A percentile compares a stretch with the other conserved stretches of the same genome.
phyloP scores from a whole-genome alignment of 306 rosid genomes.

The Vicia villosa region DNA sequence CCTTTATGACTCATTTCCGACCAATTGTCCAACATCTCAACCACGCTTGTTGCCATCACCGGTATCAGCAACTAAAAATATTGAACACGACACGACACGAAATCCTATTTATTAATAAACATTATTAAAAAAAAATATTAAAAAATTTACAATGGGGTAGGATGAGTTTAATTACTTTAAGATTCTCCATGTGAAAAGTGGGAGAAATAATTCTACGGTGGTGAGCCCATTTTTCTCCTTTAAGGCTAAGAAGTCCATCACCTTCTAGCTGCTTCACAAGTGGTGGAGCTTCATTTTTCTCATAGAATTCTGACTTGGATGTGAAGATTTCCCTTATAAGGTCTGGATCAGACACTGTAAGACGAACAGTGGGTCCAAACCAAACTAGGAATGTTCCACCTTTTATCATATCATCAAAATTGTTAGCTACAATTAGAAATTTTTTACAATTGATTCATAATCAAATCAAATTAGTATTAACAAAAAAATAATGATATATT shows the following conservation, averaged over 20 bases:
- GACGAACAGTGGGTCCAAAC: slow-evolving; percentile 90
- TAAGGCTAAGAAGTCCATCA: slow-evolving; percentile 93
- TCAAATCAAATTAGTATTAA: background rate
- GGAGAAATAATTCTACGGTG: slow-evolving; percentile 86
- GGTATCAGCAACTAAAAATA: slow-evolving; percentile 69
- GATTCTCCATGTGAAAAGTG: slow-evolving; percentile 91
- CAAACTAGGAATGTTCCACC: slow-evolving; percentile 91
- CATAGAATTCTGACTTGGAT: slow-evolving; percentile 80
- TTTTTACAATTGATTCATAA: background rate
- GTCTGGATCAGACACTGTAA: slow-evolving; percentile 87
- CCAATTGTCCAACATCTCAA: slow-evolving; percentile 83
- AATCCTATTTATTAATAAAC: background rate
- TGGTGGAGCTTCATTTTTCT: slow-evolving; percentile 94
- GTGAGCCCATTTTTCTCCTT: slow-evolving; percentile 94
- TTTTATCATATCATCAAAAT: slow-evolving; percentile 21
- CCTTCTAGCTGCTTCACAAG: slow-evolving; percentile 96
- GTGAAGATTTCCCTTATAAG: slow-evolving; percentile 84
- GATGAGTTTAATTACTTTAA: slow-evolving; percentile 54
- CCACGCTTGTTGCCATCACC: slow-evolving; percentile 74
- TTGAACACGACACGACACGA: slow-evolving; percentile 6
- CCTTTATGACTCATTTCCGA: slow-evolving; percentile 47
- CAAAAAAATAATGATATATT: background rate
- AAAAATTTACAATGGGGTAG: background rate
- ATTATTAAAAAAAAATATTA: no score
- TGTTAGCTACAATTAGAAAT: background rate